These are phyloP conservation scores for Gastrolobium villosum DNA, from an alignment of 306 rosid species.

Conservation along the genomic window DNA sequence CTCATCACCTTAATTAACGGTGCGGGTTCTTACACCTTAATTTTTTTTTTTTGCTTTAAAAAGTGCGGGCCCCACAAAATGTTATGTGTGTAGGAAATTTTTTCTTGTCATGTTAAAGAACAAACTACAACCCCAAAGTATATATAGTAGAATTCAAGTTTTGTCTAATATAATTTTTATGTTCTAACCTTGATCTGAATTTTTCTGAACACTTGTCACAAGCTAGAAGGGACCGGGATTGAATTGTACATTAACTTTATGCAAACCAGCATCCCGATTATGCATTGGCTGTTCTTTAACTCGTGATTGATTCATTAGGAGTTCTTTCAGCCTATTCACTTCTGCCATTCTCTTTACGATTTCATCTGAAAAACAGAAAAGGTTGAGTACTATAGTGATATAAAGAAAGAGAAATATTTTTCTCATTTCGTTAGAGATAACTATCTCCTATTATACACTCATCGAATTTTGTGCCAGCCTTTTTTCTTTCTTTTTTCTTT, in stretches of 20 bases:
- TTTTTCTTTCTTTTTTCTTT: too few species aligned
- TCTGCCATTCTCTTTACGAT: conserved; percentile 57
- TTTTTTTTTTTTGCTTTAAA: too few species aligned
- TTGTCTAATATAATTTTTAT: neutral
- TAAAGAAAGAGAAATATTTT: too few species aligned
- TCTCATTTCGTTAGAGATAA: too few species aligned
- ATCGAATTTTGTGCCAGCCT: too few species aligned
- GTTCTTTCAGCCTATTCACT: conserved; percentile 51
- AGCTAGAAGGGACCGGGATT: neutral
- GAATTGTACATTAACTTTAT: neutral
- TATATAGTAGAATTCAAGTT: neutral
- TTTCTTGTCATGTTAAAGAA: too few species aligned
- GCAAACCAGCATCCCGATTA: neutral
- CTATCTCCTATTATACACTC: too few species aligned
- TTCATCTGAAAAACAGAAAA: conserved; percentile 47
- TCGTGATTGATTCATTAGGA: conserved; percentile 28
- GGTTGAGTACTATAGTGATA: neutral
- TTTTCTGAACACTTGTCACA: neutral
- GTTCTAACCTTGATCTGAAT: neutral
- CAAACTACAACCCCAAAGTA: too few species aligned
- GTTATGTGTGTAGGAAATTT: too few species aligned
- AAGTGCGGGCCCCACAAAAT: too few species aligned
- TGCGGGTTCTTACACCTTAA: too few species aligned
- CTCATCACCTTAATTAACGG: too few species aligned
- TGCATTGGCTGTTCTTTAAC: neutral